These are phyloP conservation scores for Colletotrichum neosansevieriae DNA, from an alignment of 2,329 filamentous ascomycete genomes.

Conservation along the genomic window DNA sequence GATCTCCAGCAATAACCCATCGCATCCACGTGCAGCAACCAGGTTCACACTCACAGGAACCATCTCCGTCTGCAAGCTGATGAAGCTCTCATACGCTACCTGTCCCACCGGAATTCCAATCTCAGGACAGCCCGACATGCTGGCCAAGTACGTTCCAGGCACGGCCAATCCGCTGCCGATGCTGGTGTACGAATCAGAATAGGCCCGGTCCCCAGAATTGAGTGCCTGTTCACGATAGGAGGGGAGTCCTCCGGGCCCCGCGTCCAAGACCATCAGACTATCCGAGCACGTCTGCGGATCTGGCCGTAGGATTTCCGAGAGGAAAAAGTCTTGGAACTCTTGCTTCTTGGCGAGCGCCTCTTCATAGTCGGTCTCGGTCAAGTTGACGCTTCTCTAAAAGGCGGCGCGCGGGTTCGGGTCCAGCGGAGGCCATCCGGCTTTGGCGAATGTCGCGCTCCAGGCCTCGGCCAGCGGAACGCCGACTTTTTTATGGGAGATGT, in stretches of 20 bases:
- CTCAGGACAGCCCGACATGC: conserved; percentile 50
- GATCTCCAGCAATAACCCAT: conserved; percentile 56
- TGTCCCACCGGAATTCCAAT: conserved; percentile 58
- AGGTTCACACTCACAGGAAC: conserved; percentile 57
- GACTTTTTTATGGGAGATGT: conserved; percentile 28
- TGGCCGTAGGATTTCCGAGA: conserved; percentile 13
- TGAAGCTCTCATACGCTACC: conserved; percentile 52
- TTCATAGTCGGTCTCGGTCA: conserved; percentile 21
- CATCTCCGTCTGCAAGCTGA: conserved; percentile 54
- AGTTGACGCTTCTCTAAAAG: conserved; percentile 19
- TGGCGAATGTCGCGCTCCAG: conserved; percentile 14
- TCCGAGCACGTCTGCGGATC: conserved; percentile 50
- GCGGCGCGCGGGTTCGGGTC: conserved; percentile 30
- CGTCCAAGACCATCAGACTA: conserved; percentile 55
- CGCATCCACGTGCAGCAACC: conserved; percentile 57
- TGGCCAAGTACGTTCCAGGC: conserved; percentile 41
- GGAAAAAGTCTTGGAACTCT: conserved; percentile 18
- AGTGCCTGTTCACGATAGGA: conserved; percentile 52
- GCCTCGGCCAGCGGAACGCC: conserved; percentile 19
- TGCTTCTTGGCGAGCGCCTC: conserved; percentile 12
- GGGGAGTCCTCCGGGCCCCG: conserved; percentile 55
- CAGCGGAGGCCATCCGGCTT: conserved; percentile 16
- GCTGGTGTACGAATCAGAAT: conserved; percentile 45
- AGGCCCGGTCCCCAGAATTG: conserved; percentile 45
- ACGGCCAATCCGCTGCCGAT: conserved; percentile 44